Base-by-base conservation (phyloP, 805 yeast species). In the Myxozyma vanderwaltii region DNA sequence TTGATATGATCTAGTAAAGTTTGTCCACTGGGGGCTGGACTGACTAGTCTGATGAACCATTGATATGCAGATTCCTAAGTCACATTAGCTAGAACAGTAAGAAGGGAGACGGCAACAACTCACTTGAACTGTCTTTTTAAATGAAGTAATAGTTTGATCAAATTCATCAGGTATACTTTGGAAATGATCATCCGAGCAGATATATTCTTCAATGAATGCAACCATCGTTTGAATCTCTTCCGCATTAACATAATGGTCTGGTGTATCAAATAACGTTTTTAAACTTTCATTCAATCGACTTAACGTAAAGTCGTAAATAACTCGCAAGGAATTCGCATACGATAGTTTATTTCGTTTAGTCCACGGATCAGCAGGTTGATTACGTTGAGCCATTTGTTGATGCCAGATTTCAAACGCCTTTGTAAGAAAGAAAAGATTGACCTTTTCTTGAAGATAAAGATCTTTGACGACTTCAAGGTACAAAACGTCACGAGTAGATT, bases 401-500 rank as follows among this genome's bases (percentile, higher is more conserved):
- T 39, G 52, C 52, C 43, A 48, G 12, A 36, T 19, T 19, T 21
- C 10, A 23, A 48, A 48, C 5, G 52, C 43, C 4, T 15, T 26
- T 7, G 17, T 35, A n/a, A 48, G 43, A 19, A 21, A 24, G 8
- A 21, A 46, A 15, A 59, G 38, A 23, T 24, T 33, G 26, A 51
- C 33, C 2, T 7, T 17, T 3, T 50, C 43, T 19, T 33, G 26
- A 3, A 47, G 36, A 41, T 77, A 65, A 12, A 77, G 66, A 17
- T 71, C 69, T 59, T 77, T 77, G 1, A 79, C 77, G 0, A 86
- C 85, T 3, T 83, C 79, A 55, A 79, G 82, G 4, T 84, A 59
- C 6, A 82, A 65, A 0, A 80, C 76, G 0, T 83, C 80, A 50
- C 81, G 72, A 0, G 88, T 76, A 0, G 83, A 74, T 5, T 70